Conservation (phyloP, 1,284 basidiomycete genomes). For the Calocybe gambosa region DNA sequence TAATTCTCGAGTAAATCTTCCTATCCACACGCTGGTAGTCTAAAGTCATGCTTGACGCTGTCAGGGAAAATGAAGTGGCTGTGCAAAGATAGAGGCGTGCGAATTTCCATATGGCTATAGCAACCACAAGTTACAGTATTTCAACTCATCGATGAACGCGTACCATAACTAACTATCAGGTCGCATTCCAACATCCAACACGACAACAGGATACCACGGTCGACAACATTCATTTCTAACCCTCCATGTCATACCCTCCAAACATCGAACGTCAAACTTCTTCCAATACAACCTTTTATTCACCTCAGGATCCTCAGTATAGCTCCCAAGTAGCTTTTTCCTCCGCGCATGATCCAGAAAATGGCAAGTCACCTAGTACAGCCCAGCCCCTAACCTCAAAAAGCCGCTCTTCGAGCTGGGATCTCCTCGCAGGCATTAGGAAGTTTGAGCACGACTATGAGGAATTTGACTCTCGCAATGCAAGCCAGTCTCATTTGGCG, state of each 20-base stretch:
- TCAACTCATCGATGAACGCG: no score
- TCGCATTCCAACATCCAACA: no score
- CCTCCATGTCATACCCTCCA: constrained; percentile 15
- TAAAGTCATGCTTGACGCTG: no score
- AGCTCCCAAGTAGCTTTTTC: constrained; percentile 4
- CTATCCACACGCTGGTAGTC: no score
- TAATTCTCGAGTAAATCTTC: no score
- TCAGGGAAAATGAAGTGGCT: no score
- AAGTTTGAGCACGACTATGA: constrained; percentile 54
- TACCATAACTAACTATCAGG: no score
- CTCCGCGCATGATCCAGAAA: constrained; percentile 16
- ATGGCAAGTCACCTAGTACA: constrained; percentile 8
- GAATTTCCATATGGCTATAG: no score
- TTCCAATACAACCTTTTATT: constrained; percentile 6
- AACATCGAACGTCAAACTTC: not conserved
- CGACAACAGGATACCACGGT: not conserved
- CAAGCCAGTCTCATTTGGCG: constrained; percentile 45
- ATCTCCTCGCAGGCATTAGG: constrained; percentile 44
- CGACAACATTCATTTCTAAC: constrained; percentile 1
- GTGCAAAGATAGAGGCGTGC: no score
- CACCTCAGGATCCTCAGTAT: not conserved
- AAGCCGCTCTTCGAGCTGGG: constrained; percentile 39
- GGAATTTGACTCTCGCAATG: constrained; percentile 52
- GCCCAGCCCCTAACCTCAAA: constrained; percentile 14
- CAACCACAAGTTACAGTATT: no score